Conservation (phyloP, 2,329 filamentous ascomycete genomes). For the Ophiocordyceps robertsii region DNA sequence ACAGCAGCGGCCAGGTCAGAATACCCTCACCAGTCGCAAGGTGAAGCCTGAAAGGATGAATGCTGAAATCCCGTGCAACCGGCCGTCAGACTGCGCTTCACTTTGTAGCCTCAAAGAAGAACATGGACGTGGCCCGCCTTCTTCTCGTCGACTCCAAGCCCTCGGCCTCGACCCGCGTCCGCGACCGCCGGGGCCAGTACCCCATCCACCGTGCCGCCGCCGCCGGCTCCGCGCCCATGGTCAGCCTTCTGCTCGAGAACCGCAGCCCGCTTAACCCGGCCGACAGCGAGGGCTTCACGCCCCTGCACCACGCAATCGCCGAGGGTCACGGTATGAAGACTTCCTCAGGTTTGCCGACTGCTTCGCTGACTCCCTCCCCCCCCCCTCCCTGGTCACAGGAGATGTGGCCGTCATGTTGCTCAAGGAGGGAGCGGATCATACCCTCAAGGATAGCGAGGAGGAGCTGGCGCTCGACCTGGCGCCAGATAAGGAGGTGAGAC, state of each 20-base stretch:
- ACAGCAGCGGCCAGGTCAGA: conserved; percentile 49
- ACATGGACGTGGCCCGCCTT: conserved; percentile 65
- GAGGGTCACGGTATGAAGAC: conserved; percentile 50
- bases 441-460: conserved; percentile 62
- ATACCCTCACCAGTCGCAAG: background rate
- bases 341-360: background rate
- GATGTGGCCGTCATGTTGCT: conserved; percentile 74
- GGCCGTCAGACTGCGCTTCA: conserved; percentile 66
- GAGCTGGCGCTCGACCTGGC: conserved; percentile 65
- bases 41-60: background rate
- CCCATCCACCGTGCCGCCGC: conserved; percentile 86
- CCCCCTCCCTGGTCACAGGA: conserved; percentile 31
- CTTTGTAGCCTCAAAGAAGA: conserved; percentile 81
- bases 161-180: conserved; percentile 61
- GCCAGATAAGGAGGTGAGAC: conserved; percentile 66
- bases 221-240: conserved; percentile 76
- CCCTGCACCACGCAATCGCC: conserved; percentile 75
- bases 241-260: conserved; percentile 64
- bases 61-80: background rate
- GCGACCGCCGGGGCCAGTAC: conserved; percentile 80
- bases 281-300: conserved; percentile 72
- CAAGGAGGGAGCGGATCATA: conserved; percentile 70
- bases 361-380: background rate
- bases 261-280: conserved; percentile 72
- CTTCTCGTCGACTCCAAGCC: conserved; percentile 55